Evolutionary conservation across 495 filamentous ascomycete species (phyloP), one percentile per base, ranked within the genome.

Genomic region (Zalerion maritima): DNA sequence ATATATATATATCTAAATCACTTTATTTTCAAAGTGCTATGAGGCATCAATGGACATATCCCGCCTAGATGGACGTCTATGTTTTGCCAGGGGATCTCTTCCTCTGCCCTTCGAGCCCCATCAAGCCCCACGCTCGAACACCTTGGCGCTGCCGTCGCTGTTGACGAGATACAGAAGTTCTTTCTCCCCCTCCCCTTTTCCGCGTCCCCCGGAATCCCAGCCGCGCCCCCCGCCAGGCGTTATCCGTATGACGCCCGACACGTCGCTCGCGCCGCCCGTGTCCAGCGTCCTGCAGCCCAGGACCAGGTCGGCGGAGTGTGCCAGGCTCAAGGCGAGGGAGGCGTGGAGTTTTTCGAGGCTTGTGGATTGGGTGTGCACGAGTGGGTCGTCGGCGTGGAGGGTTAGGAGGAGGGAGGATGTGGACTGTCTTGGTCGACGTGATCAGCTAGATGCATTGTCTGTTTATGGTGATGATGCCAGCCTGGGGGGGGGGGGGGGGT

Each of bases 231-330:
- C 48, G 4, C 74, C 72, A 14, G 56, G 61, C 6, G 77, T 83
- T 29, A 91, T 67, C 40, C 87, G 67, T 31, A 94, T 38, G 20
- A 94, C 81, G 6, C 89, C 87, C 57, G 80, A 92, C 14, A 94
- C 81, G 61, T 96, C 87, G 50, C 65, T 77, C 29, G 87, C 89
- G 10, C 72, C 66, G 1, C 87, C 87, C 0, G 82, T 92, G 42
- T 86, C 81, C 35, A 96, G 52, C 36, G 69, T 62, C 25, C 83
- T 63, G 16, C 86, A 52, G 36, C 80, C 73, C 47, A 86, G 62
- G 1, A 81, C 58, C 33, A 66, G 62, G 6, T 61, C 45, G 6
- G 89, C 82, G 42, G 73, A 60, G 51, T 94, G 83, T n/a, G 76
- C 79, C 42, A 81, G 38, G 2, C 63, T 65, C 32, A 81, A 50